Base-by-base conservation (phyloP, 202 grass and related monocot genomes). In the Cymbopogon flexuosus region DNA sequence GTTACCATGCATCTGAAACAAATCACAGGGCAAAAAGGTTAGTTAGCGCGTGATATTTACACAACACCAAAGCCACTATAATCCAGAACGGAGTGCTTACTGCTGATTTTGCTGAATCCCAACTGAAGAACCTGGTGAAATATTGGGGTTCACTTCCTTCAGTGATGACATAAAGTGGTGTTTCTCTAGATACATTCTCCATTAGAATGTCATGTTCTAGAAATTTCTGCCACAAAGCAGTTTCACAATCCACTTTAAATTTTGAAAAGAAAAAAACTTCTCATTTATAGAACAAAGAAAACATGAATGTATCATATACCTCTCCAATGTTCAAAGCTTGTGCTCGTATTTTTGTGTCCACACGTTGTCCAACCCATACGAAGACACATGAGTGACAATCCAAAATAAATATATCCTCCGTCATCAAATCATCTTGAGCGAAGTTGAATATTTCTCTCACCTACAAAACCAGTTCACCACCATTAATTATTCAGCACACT, bases 391-490 rank as follows among this genome's bases (percentile, higher is more conserved):
- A 93, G 76, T 93, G 90, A 62, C 90, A 93, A 75, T 99, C 92
- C 88, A 99, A 81, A 91, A 95, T 81, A 90, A 91, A 99, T 82
- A 93, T 51, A 74, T 99, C 96, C 82, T 99, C 96, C 7, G 96
- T 91, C 96, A 95, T 99, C 84, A 99, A 67, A 90, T 99, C 96
- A 80, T 99, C 96, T 93, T 99, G 96, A 30, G 84, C 79, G 46
- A 95, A 99, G 74, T 95, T 99, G 84, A 95, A 99, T 80, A 99
- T 90, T 90, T 99, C 96, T 80, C 79, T 90, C 30, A 99, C 88
- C 96, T 99, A 87, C 52, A 91, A 75, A 81, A 69, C 64, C 75
- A 85, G 3, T 68, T 86, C 57, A 77, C 4, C 21, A 41, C 45
- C 14, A 85, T 78, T 79, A 59, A 30, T 57, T 78, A 65, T 39